These are phyloP conservation scores for Phytophthora pini DNA, from an alignment of 352 stramenopile species.

Conservation along the genomic window DNA sequence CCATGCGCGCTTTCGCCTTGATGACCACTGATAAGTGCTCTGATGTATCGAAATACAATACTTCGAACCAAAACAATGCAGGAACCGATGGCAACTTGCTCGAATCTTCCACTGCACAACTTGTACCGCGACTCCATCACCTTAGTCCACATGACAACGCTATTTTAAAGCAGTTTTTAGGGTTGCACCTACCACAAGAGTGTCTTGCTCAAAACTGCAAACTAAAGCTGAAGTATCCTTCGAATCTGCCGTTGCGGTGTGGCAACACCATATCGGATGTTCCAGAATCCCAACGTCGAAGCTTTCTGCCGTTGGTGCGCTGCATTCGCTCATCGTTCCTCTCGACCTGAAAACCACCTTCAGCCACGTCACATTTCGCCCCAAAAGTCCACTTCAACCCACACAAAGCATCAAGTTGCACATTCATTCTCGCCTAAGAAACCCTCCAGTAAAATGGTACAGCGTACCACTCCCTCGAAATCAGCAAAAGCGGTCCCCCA, in stretches of 20 bases:
- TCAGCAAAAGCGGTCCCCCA: slow-evolving; percentile 1
- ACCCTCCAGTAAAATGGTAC: slow-evolving; percentile 12
- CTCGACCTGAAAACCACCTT: not conserved
- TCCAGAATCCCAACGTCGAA: slow-evolving; percentile 6
- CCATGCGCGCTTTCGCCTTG: too few species aligned
- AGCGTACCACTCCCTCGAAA: slow-evolving; percentile 1
- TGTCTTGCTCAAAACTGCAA: too few species aligned
- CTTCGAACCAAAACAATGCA: too few species aligned
- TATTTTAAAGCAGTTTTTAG: too few species aligned
- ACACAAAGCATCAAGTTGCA: slow-evolving; percentile 16
- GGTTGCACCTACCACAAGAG: too few species aligned
- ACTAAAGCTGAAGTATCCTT: too few species aligned
- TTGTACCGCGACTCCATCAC: too few species aligned
- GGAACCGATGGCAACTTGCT: too few species aligned
- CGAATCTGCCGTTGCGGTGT: slow-evolving; percentile 3
- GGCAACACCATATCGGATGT: slow-evolving; percentile 8
- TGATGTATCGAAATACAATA: too few species aligned
- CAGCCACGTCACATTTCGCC: not conserved
- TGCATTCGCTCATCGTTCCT: slow-evolving; percentile 9
- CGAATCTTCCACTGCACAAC: too few species aligned
- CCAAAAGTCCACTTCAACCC: slow-evolving; percentile 6
- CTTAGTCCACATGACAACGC: too few species aligned
- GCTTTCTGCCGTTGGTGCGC: not conserved
- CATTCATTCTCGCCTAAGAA: slow-evolving; percentile 6
- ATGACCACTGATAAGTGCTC: too few species aligned